Percentiles rank a stretch among this genome's conserved stretches.
Conservation (phyloP, 352 stramenopile species). For the Phytophthora brassicae region DNA sequence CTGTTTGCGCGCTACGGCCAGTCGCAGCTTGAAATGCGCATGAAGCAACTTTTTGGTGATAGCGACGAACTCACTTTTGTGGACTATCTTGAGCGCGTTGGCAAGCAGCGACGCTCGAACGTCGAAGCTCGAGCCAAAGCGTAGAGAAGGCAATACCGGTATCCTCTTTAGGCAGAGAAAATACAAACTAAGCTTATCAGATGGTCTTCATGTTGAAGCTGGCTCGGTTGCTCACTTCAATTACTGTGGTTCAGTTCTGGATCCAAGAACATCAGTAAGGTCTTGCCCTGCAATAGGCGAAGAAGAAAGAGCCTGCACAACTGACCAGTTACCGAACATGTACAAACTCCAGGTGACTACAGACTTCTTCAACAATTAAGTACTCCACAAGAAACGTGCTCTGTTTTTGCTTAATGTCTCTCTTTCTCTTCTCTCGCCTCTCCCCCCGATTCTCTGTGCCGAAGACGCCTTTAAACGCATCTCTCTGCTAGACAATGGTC, state of each 20-base stretch:
- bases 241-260: no score
- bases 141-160: conserved; percentile 20
- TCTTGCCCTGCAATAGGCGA: no score
- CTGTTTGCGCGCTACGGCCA: conserved; percentile 93
- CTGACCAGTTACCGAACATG: neutral
- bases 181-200: conserved; percentile 13
- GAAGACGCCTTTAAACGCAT: conserved; percentile 13
- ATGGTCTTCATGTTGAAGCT: neutral
- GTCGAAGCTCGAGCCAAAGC: conserved; percentile 53
- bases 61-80: conserved; percentile 82
- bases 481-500: conserved; percentile 16
- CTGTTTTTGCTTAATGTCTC: conserved; percentile 42
- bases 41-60: conserved; percentile 91
- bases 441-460: conserved; percentile 15
- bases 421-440: conserved; percentile 30
- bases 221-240: no score
- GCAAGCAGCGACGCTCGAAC: conserved; percentile 72
- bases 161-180: conserved; percentile 6
- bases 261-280: no score
- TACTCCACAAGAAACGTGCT: conserved; percentile 44
- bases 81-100: conserved; percentile 74
- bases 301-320: no score
- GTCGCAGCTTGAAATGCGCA: conserved; percentile 88
- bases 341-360: neutral
- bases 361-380: neutral